A percentile compares a stretch with the other conserved stretches of the same genome.
Evolutionary conservation across 495 filamentous ascomycete genomes (phyloP).

Genomic region (Melanomma pulvis-pyrius): DNA sequence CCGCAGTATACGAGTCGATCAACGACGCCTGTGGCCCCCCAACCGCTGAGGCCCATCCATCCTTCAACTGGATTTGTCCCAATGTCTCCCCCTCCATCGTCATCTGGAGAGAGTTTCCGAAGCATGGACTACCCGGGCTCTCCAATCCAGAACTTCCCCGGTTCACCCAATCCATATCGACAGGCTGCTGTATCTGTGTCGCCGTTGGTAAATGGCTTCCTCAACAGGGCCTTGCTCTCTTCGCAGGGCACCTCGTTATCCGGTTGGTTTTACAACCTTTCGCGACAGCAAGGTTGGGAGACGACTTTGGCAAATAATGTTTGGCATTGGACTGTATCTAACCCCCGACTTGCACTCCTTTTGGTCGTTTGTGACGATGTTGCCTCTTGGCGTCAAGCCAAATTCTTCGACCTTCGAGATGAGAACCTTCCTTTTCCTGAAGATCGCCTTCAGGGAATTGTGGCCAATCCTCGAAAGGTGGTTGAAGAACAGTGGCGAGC

Average conservation of each 20-base stretch:
- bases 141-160: slow-evolving; percentile 26
- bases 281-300: slow-evolving; percentile 31
- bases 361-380: slow-evolving; percentile 39
- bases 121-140: slow-evolving; percentile 27
- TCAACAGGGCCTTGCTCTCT: slow-evolving; percentile 21
- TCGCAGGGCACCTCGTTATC: slow-evolving; percentile 25
- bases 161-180: slow-evolving; percentile 37
- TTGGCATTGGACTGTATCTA: slow-evolving; percentile 38
- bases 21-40: slow-evolving; percentile 37
- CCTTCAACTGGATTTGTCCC: slow-evolving; percentile 22
- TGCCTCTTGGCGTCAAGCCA: slow-evolving; percentile 33
- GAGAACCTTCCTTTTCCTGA: slow-evolving; percentile 37
- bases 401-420: slow-evolving; percentile 37
- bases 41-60: slow-evolving; percentile 33
- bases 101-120: slow-evolving; percentile 26
- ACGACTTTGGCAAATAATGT: slow-evolving; percentile 13
- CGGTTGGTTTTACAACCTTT: slow-evolving; percentile 27
- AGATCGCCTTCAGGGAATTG: slow-evolving; percentile 31
- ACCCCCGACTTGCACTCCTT: slow-evolving; percentile 36
- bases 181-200: slow-evolving; percentile 9
- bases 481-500: slow-evolving; percentile 39
- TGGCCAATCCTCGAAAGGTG: slow-evolving; percentile 30
- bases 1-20: slow-evolving; percentile 36
- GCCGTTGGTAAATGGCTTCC: slow-evolving; percentile 25
- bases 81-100: slow-evolving; percentile 9